These are phyloP conservation scores for Eudorina sp. DNA, from an alignment of 139 green algal species.

Conservation along the genomic window DNA sequence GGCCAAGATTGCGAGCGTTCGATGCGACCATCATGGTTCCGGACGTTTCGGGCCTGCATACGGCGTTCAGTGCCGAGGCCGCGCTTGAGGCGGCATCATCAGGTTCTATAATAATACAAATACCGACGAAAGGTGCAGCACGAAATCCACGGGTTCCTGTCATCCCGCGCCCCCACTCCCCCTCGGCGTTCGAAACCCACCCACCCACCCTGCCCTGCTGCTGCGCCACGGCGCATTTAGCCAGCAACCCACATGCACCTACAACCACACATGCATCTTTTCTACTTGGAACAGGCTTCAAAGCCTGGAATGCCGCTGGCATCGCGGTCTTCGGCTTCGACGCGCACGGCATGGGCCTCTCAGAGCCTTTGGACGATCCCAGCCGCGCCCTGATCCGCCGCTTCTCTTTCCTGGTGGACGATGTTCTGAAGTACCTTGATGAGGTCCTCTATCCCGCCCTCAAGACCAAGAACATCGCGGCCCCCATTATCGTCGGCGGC, in stretches of 20 bases:
- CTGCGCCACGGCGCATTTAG: neutral
- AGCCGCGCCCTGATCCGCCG: neutral
- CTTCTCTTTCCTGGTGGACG: neutral
- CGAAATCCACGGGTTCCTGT: neutral
- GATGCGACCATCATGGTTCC: neutral
- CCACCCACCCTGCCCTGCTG: neutral
- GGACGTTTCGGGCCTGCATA: neutral
- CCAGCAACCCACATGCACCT: neutral
- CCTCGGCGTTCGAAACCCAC: neutral
- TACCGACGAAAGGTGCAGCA: neutral
- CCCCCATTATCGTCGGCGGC: constrained; percentile 57
- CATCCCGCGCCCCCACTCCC: neutral
- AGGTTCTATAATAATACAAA: neutral
- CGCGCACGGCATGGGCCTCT: constrained; percentile 13
- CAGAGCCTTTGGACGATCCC: constrained; percentile 14
- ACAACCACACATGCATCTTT: neutral
- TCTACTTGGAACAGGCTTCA: neutral
- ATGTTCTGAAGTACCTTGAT: neutral
- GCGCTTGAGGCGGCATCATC: neutral
- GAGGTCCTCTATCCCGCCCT: neutral
- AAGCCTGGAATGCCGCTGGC: neutral
- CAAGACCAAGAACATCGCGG: neutral
- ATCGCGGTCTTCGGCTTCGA: constrained; percentile 45
- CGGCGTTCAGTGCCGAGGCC: neutral
- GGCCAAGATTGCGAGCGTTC: neutral